Conservation (phyloP, 2,329 filamentous ascomycete genomes). For the Aspergillus quadricinctus region DNA sequence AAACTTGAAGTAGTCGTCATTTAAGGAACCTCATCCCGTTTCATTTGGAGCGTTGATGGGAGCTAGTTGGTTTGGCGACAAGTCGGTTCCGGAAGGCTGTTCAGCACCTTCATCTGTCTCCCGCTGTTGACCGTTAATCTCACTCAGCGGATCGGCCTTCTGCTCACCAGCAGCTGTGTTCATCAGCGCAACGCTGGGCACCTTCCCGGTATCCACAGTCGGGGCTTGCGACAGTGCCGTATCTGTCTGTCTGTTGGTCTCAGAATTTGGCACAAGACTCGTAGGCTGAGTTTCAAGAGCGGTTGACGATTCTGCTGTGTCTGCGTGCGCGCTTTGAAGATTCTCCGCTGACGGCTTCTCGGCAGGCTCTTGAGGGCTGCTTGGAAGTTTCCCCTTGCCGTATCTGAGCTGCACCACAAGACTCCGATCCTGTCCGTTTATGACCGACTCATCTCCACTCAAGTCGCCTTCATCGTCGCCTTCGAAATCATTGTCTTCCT, state of each 20-base stretch:
- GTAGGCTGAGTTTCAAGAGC: conserved; percentile 2
- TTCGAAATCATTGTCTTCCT: conserved; percentile 65
- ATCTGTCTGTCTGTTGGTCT: conserved; percentile 1
- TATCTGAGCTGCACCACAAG: conserved; percentile 69
- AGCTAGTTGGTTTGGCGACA: background rate
- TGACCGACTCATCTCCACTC: conserved; percentile 44
- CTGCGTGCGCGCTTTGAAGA: conserved; percentile 11
- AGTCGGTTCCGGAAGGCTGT: background rate
- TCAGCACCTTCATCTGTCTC: background rate
- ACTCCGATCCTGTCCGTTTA: conserved; percentile 52
- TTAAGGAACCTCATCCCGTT: background rate
- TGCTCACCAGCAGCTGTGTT: background rate
- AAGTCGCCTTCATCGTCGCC: conserved; percentile 43
- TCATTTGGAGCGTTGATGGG: background rate
- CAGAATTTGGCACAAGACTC: conserved; percentile 1
- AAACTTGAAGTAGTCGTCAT: background rate
- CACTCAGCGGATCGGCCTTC: background rate
- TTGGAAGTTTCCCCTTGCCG: conserved; percentile 25
- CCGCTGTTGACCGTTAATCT: background rate
- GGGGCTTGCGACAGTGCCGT: background rate
- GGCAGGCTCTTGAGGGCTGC: conserved; percentile 12
- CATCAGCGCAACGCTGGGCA: background rate
- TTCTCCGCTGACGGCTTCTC: conserved; percentile 12
- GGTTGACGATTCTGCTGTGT: conserved; percentile 3
- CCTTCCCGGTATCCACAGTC: background rate